Evolutionary conservation across 2,329 filamentous ascomycete genomes (phyloP), one percentile per base, ranked within the genome.

Genomic region (Dactylellina leptospora): DNA sequence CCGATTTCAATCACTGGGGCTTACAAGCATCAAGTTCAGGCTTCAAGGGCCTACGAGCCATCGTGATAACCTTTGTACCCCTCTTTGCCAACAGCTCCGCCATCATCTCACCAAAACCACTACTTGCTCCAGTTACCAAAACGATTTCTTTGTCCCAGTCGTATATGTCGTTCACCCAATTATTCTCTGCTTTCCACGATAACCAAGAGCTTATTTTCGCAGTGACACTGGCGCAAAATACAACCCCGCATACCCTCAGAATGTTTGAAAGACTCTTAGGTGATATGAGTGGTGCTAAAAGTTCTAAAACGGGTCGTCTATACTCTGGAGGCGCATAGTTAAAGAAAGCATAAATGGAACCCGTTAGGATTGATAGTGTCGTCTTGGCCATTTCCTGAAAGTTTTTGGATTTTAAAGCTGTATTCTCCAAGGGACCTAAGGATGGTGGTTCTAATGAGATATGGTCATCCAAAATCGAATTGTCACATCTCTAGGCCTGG

Each of bases 131-230:
- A 23, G 59, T 63, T 8, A 63, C 50, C 25, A 63, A 36, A 1
- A 63, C 59, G 9, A 63, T 5, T 22, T 63, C 59, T 18, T 54
- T 45, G 3, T 33, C n/a, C 59, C 59, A 63, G n/a, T 63, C 25
- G 20, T 63, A 63, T n/a, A 18, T 44, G 18, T 63, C 59, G 4
- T 30, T 25, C 1, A 38, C 36, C 59, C 59, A 63, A 20, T 63
- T 63, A 25, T 62, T 63, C 23, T 50, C 36, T 0, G 16, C 48
- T 23, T 27, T 36, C 47, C 47, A 45, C 8, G 59, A 63, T 44
- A 63, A 30, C 11, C 25, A 63, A 2, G 59, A 63, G 18, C 54
- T 63, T 2, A 54, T 25, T 13, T 16, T 54, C 2, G 23, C 9
- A n/a, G 16, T 10, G 2, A 63, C 9, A 1, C 38, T n/a, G 11